phyloP scores from a whole-genome alignment of 371 early-diverging fungal species.

The Mortierella sp. region DNA sequence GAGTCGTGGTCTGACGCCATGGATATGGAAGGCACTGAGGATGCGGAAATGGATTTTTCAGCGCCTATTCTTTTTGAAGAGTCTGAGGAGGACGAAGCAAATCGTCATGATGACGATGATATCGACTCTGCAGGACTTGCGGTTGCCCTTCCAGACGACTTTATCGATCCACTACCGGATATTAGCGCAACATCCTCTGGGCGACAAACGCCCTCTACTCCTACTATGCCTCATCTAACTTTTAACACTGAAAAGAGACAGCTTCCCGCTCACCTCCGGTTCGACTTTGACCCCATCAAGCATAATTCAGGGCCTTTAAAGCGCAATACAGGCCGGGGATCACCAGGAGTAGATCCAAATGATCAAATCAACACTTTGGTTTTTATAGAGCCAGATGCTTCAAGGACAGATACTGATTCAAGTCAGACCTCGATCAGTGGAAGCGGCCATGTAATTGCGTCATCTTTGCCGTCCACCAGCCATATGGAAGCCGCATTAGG shows the following conservation, averaged over 20 bases:
- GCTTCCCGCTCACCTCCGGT: constrained; percentile 29
- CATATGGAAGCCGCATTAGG: constrained; percentile 27
- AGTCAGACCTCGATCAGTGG: constrained; percentile 9
- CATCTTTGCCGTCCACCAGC: constrained; percentile 45
- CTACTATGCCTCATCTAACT: constrained; percentile 25
- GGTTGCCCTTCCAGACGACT: constrained; percentile 49
- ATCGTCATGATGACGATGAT: constrained; percentile 23
- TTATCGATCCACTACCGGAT: constrained; percentile 42
- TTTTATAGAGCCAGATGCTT: constrained; percentile 48
- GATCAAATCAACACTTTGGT: constrained; percentile 50
- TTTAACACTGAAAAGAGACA: constrained; percentile 42
- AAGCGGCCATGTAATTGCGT: constrained; percentile 25
- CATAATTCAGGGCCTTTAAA: constrained; percentile 20
- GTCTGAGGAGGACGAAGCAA: constrained; percentile 38
- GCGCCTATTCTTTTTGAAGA: constrained; percentile 57
- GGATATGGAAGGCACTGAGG: constrained; percentile 56
- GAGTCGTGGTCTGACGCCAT: constrained; percentile 60
- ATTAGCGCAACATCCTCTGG: constrained; percentile 28
- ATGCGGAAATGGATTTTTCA: constrained; percentile 56
- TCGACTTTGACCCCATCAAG: constrained; percentile 18
- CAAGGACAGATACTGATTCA: constrained; percentile 13
- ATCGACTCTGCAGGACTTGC: constrained; percentile 41
- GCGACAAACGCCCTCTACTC: constrained; percentile 36
- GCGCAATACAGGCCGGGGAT: constrained; percentile 28
- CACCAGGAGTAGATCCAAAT: constrained; percentile 26